Percentiles rank a stretch among this genome's conserved stretches.
Evolutionary conservation across 2,329 filamentous ascomycete genomes (phyloP).

Genomic region (Ustilaginoidea virens): DNA sequence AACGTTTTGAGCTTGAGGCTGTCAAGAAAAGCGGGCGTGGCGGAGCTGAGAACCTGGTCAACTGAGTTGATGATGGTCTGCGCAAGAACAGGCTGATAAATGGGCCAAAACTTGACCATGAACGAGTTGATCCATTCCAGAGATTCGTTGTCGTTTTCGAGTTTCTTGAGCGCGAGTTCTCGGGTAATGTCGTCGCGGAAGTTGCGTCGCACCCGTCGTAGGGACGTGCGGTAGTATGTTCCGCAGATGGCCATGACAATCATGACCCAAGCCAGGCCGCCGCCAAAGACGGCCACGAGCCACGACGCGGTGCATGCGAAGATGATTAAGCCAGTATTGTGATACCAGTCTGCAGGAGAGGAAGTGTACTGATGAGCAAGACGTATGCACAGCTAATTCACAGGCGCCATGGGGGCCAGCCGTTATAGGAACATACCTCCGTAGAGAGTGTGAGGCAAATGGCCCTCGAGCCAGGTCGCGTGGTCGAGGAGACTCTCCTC

Average conservation of each 20-base stretch:
- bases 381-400: neutral
- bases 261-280: conserved; percentile 84
- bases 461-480: conserved; percentile 71
- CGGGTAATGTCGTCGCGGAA: conserved; percentile 88
- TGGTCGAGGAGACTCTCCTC: conserved; percentile 68
- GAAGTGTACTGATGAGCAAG: conserved; percentile 1
- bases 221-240: conserved; percentile 92
- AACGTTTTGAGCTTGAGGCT: conserved; percentile 89
- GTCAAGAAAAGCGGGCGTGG: conserved; percentile 84
- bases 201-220: conserved; percentile 85
- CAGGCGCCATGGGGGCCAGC: no score
- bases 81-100: conserved; percentile 87
- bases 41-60: conserved; percentile 86
- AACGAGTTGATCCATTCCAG: conserved; percentile 99
- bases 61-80: conserved; percentile 87
- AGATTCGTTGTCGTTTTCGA: conserved; percentile 84
- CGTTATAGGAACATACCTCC: conserved; percentile 57
- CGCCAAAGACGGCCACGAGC: conserved; percentile 77
- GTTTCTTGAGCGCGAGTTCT: conserved; percentile 69
- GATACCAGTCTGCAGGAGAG: conserved; percentile 77
- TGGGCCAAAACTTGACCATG: conserved; percentile 97
- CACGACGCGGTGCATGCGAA: conserved; percentile 86
- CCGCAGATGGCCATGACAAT: conserved; percentile 83
- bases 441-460: conserved; percentile 77
- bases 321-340: conserved; percentile 86